Evolutionary conservation across 495 filamentous ascomycete species (phyloP), one percentile per base, ranked within the genome.

Genomic region (Jackrogersella minutella): DNA sequence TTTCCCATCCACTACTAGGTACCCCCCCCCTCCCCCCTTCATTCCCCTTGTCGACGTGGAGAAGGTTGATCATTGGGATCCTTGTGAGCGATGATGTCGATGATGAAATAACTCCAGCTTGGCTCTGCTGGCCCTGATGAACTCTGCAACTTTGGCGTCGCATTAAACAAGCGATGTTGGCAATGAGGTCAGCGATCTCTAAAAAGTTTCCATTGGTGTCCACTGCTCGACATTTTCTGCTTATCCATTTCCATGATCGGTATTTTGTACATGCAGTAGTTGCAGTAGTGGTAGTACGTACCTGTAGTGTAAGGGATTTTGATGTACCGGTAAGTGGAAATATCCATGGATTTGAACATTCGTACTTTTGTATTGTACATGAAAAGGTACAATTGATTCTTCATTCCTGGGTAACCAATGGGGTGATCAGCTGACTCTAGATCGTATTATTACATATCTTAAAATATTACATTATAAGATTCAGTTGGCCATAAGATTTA

Each of bases 1-100:
- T n/a, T 72, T 69, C 69, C 70, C 69, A 72, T 73, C 51, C 31
- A 24, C 17, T n/a, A n/a, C n/a, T n/a, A n/a, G n/a, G n/a, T n/a
- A n/a, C 46, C 47, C 43, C 54, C 14, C 39, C 50, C 59, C 40
- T n/a, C 40, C 17, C 40, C 21, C 41, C 21, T 21, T n/a, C 26
- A 9, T 47, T 41, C 26, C 37, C 66, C 61, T 64, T 46, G 62
- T 67, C 28, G 9, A 34, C 63, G 68, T 71, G 68, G 64, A 68
- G 68, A 64, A 56, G 19, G 63, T 21, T 52, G 58, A 66, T 62
- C 63, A 62, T 39, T 63, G 57, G 57, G 55, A 56, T 24, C 41
- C 41, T n/a, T 46, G 39, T 43, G 13, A 43, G 50, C 50, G 37
- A 69, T 69, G 66, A 69, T 69, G 66, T 69, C 62, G 59, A 68